These are phyloP conservation scores for Cladosporium halotolerans DNA, from an alignment of 2,329 filamentous ascomycete species.

Conservation along the genomic window DNA sequence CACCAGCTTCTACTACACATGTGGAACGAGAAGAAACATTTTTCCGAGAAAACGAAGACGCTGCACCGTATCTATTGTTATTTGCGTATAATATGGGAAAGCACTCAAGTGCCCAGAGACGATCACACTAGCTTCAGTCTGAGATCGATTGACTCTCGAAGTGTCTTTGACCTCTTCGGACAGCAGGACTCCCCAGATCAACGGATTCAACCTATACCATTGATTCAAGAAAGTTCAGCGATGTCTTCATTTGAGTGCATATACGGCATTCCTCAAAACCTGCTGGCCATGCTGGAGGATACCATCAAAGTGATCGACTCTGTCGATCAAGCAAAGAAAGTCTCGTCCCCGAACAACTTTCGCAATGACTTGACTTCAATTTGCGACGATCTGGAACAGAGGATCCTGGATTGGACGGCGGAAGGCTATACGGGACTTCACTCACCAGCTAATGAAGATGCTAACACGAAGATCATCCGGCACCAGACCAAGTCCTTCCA, in stretches of 20 bases:
- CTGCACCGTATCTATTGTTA: conserved; percentile 9
- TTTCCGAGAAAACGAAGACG: conserved; percentile 1
- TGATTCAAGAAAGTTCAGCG: not conserved
- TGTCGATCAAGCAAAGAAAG: not conserved
- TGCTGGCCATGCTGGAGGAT: not conserved
- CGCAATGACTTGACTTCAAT: not conserved
- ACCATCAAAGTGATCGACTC: not conserved
- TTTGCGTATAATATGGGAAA: conserved; percentile 1
- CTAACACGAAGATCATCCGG: not conserved
- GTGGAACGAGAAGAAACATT: conserved; percentile 12
- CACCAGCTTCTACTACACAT: conserved; percentile 12
- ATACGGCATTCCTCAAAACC: conserved; percentile 1
- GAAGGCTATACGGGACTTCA: not conserved
- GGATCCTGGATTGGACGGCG: not conserved
- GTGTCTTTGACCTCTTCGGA: not conserved
- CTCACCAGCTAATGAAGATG: not conserved
- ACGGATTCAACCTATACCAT: not conserved
- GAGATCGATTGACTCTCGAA: not conserved
- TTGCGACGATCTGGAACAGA: not conserved
- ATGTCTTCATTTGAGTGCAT: not conserved
- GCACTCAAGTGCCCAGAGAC: not conserved
- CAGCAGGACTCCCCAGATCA: not conserved
- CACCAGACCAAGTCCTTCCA: conserved; percentile 3
- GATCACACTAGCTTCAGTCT: not conserved
- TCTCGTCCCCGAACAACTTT: not conserved